phyloP scores from a whole-genome alignment of 129 eudicot species.

The Flaveria sonorensis region DNA sequence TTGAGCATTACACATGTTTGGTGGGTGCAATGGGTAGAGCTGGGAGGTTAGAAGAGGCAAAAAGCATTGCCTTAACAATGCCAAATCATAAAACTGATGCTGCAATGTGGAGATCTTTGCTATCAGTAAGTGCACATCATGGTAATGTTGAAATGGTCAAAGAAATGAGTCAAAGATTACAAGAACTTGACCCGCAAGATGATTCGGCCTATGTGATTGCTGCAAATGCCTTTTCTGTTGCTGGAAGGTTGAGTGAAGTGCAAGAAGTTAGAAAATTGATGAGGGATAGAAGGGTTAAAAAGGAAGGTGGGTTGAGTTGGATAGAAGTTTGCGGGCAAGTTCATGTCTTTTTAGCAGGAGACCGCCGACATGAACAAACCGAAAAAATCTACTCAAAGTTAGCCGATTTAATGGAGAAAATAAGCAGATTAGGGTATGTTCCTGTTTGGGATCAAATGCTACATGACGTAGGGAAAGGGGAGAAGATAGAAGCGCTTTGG shows the following conservation, averaged over 20 bases:
- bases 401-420: conserved; percentile 57
- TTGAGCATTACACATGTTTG: conserved; percentile 92
- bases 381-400: conserved; percentile 61
- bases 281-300: conserved; percentile 61
- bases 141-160: conserved; percentile 47
- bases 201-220: conserved; percentile 84
- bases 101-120: conserved; percentile 71
- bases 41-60: conserved; percentile 67
- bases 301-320: conserved; percentile 89
- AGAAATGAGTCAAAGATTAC: conserved; percentile 61
- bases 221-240: conserved; percentile 60
- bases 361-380: conserved; percentile 53
- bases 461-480: conserved; percentile 62
- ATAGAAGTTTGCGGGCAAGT: conserved; percentile 72
- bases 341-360: conserved; percentile 81
- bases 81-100: conserved; percentile 66
- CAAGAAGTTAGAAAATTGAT: conserved; percentile 61
- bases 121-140: conserved; percentile 56
- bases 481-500: conserved; percentile 64
- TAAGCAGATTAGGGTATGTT: conserved; percentile 59
- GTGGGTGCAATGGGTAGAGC: conserved; percentile 66
- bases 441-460: conserved; percentile 60
- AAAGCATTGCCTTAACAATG: conserved; percentile 66
- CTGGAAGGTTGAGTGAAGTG: conserved; percentile 58
- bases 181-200: conserved; percentile 63